These are phyloP conservation scores for Metschnikowia baotianmanensis DNA, from an alignment of 805 yeast species.

Conservation along the genomic window DNA sequence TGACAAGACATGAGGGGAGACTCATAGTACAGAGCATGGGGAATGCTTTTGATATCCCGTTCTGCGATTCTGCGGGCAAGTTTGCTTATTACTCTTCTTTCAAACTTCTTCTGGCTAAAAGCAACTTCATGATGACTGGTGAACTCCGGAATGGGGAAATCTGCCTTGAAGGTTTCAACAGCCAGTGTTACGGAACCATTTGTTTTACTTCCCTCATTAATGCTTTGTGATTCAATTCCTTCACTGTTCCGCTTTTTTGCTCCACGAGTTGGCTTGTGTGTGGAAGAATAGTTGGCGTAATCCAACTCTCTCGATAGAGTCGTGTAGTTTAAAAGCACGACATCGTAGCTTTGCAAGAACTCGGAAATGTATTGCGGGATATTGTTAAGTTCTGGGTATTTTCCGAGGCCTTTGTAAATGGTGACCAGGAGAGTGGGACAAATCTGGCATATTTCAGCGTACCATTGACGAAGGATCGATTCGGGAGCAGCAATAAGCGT, in stretches of 20 bases:
- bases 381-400: conserved; percentile 26
- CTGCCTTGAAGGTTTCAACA: conserved; percentile 13
- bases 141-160: conserved; percentile 10
- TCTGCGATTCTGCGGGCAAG: conserved; percentile 12
- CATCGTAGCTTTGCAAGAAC: conserved; percentile 61
- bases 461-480: conserved; percentile 84
- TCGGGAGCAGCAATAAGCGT: conserved; percentile 86
- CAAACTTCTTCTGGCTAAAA: conserved; percentile 16
- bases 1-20: conserved; percentile 81
- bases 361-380: conserved; percentile 47
- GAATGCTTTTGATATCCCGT: conserved; percentile 10
- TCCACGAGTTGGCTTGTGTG: conserved; percentile 44
- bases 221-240: neutral
- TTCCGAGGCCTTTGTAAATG: conserved; percentile 57
- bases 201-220: neutral
- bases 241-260: conserved; percentile 15
- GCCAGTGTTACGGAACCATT: conserved; percentile 7
- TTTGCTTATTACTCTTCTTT: conserved; percentile 13
- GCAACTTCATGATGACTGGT: conserved; percentile 7
- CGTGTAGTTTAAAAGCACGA: conserved; percentile 76
- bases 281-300: conserved; percentile 70
- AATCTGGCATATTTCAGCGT: conserved; percentile 57
- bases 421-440: conserved; percentile 63
- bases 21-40: conserved; percentile 41
- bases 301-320: conserved; percentile 74